Conservation (phyloP, 192 early-diverging fungal genomes). For the Spizellomyces sp. region DNA sequence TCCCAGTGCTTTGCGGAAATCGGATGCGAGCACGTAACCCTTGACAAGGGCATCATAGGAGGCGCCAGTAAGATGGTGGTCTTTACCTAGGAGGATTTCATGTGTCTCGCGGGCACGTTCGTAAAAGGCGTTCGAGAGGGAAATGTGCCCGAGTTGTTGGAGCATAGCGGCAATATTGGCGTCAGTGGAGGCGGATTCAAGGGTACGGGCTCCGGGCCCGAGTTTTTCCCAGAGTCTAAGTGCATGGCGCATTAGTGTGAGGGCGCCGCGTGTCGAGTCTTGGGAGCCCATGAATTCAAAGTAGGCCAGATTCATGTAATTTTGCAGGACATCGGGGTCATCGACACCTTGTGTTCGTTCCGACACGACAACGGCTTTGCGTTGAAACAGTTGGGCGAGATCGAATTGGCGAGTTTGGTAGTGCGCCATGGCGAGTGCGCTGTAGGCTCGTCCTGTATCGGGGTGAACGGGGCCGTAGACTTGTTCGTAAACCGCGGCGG, state of each 20-base stretch:
- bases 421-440: slow-evolving; percentile 78
- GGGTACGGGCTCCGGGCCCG: slow-evolving; percentile 67
- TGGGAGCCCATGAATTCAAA: slow-evolving; percentile 83
- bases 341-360: slow-evolving; percentile 89
- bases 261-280: background rate
- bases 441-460: slow-evolving; percentile 85
- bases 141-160: slow-evolving; percentile 42
- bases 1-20: slow-evolving; percentile 75
- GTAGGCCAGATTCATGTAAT: slow-evolving; percentile 79
- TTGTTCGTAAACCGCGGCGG: slow-evolving; percentile 88
- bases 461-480: slow-evolving; percentile 89
- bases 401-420: slow-evolving; percentile 76
- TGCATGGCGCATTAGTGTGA: slow-evolving; percentile 69
- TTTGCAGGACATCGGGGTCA: slow-evolving; percentile 57
- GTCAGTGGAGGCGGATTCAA: slow-evolving; percentile 84
- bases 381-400: slow-evolving; percentile 55
- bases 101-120: slow-evolving; percentile 70
- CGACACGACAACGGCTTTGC: slow-evolving; percentile 79
- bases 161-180: slow-evolving; percentile 42
- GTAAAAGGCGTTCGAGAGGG: slow-evolving; percentile 68
- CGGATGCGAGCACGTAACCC: slow-evolving; percentile 65
- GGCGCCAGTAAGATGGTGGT: slow-evolving; percentile 68
- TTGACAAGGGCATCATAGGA: slow-evolving; percentile 78
- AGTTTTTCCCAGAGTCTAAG: slow-evolving; percentile 80
- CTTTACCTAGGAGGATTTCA: slow-evolving; percentile 64